A percentile compares a stretch with the other conserved stretches of the same genome.
Evolutionary conservation across 352 stramenopile species (phyloP).

Genomic region (Globisporangium cylindrosporum): DNA sequence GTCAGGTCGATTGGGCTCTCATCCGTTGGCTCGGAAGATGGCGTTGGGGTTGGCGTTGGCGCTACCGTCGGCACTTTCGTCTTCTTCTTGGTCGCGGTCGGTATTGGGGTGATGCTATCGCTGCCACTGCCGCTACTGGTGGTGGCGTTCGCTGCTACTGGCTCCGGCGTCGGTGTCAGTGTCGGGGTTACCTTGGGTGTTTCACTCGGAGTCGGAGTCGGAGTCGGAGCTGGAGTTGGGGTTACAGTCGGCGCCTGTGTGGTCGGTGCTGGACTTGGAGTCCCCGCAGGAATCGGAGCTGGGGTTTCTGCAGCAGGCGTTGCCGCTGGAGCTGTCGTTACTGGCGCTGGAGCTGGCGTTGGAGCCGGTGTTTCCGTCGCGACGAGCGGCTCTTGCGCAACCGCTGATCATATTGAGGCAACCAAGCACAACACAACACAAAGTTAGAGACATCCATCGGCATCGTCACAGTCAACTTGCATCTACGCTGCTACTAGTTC

Average conservation of each 20-base stretch:
- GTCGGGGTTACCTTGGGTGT: background rate
- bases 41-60: conserved; percentile 2
- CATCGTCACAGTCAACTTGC: background rate
- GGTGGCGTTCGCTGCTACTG: conserved; percentile 1
- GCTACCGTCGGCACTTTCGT: conserved; percentile 14
- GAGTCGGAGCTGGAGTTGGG: background rate
- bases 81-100: conserved; percentile 10
- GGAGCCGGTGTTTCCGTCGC: background rate
- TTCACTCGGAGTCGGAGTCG: background rate
- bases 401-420: background rate
- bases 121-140: background rate
- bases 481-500: background rate
- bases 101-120: background rate
- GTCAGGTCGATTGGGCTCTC: background rate
- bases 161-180: background rate
- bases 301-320: conserved; percentile 1
- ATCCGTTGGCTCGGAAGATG: background rate
- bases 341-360: background rate
- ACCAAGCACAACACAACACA: background rate
- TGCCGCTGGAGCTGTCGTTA: background rate
- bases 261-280: conserved; percentile 5
- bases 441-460: background rate
- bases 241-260: conserved; percentile 1
- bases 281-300: conserved; percentile 2
- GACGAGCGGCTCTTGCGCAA: conserved; percentile 10